These are phyloP conservation scores for Diaporthe capsici DNA, from an alignment of 2,329 filamentous ascomycete genomes.

Conservation along the genomic window DNA sequence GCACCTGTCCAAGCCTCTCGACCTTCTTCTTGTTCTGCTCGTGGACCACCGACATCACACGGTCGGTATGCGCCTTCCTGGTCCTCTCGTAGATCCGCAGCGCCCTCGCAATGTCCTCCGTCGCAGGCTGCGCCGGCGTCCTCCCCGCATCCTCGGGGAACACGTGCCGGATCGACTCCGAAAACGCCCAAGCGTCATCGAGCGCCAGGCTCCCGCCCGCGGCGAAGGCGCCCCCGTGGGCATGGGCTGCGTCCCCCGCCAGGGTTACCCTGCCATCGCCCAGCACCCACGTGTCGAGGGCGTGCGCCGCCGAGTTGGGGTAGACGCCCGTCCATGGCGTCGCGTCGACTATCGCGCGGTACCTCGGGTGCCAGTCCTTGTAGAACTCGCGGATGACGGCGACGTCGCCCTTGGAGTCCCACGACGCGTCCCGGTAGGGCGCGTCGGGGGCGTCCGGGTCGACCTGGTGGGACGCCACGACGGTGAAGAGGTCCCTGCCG, in stretches of 20 bases:
- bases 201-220: slow-evolving; percentile 57
- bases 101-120: slow-evolving; percentile 47
- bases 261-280: slow-evolving; percentile 52
- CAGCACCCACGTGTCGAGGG: slow-evolving; percentile 58
- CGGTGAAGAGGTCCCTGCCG: slow-evolving; percentile 57
- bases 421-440: slow-evolving; percentile 49
- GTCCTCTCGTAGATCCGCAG: slow-evolving; percentile 59
- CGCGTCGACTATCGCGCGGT: slow-evolving; percentile 56
- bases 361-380: slow-evolving; percentile 58
- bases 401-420: slow-evolving; percentile 57
- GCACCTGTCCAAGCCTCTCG: slow-evolving; percentile 43
- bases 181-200: slow-evolving; percentile 59
- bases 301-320: slow-evolving; percentile 58
- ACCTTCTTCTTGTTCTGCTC: slow-evolving; percentile 48
- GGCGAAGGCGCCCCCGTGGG: slow-evolving; percentile 58
- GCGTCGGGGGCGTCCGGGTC: slow-evolving; percentile 52
- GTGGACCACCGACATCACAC: slow-evolving; percentile 52
- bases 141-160: slow-evolving; percentile 45
- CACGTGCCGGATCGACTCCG: slow-evolving; percentile 54
- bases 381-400: slow-evolving; percentile 54
- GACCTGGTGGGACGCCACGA: slow-evolving; percentile 58
- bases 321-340: slow-evolving; percentile 57
- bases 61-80: slow-evolving; percentile 57
- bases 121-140: slow-evolving; percentile 26
- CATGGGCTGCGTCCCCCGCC: slow-evolving; percentile 57